Base-by-base conservation (phyloP, 2,329 filamentous ascomycete genomes). In the Colletotrichum chrysophilum region DNA sequence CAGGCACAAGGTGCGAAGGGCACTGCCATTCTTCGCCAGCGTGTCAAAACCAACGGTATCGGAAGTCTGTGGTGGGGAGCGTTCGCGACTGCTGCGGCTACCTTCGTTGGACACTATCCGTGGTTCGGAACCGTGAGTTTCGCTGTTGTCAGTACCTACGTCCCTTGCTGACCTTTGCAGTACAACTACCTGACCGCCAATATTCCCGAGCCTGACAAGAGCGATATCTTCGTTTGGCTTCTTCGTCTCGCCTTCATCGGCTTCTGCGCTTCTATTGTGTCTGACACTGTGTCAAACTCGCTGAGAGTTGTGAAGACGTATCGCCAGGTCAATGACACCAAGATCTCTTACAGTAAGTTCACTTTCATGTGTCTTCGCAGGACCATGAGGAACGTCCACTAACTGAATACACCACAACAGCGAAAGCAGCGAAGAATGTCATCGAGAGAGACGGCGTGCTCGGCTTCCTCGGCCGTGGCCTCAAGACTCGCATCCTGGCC, bases 1-100 rank as follows among this genome's bases (percentile, higher is more conserved):
- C 87, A 89, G 77, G 86, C 87, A 1, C 87, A 89, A 72, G 87
- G 87, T 1, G 77, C 85, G 2, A 81, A 84, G 2, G 87, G 87
- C 1, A 87, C 86, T 1, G 78, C 82, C 0, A 77, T 89, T 4
- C 82, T 89, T 8, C 84, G 87, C 13, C 85, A 85, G 58, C 85
- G 87, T 3, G 82, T 88, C 78, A 87, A 86, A 79, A 82, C 81
- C 0, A 79, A 89, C 24, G 87, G 87, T 0, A 32, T 88, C 4
- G 86, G 85, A 3, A 88, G 86, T 70, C 78, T 89, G 12, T 89
- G 87, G 87, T 89, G 87, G 87, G 87, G 87, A 13, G 87, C 87
- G 0, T 81, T 89, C 62, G 87, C 87, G 5, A 89, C 87, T 0
- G 87, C 87, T 0, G 87, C 85, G 2, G 87, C 87, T 1, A 89